Evolutionary conservation across 495 filamentous ascomycete genomes (phyloP), one percentile per base, ranked within the genome.

Genomic region (Aspergillus cristatus): DNA sequence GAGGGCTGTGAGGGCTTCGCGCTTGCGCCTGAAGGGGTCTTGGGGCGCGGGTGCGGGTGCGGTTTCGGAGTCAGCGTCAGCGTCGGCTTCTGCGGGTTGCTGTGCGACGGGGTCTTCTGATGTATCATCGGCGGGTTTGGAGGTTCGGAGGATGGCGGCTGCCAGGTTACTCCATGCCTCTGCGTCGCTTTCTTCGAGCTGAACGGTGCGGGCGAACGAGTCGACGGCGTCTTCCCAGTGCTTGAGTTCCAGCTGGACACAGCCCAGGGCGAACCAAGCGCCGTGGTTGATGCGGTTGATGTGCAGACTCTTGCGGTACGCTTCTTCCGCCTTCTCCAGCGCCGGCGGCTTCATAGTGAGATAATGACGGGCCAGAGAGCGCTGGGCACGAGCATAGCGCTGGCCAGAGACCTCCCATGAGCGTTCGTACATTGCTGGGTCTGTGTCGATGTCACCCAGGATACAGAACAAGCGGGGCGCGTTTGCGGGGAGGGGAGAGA

Each of bases 161-260:
- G 87, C 91, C 10, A 99, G 76, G 47, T 97, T 99, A 43, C 82
- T 91, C 85, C 89, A 99, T 2, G 85, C 84, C 46, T 94, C 81
- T 2, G 84, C 91, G 51, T 97, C 91, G 28, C 76, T 79, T 28
- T 90, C 86, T 26, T 94, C 93, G 18, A 84, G 71, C 45, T 81
- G 71, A 18, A 97, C 84, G 3, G 78, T 76, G 8, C 86, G 70
- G 5, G 79, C 71, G 52, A 94, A 99, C 0, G 90, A 82, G 13
- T 91, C 76, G n/a, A 82, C 73, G 0, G 93, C 88, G n/a, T 81
- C 79, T 10, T 78, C 62, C 68, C 83, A 99, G 16, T 79, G 57
- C 22, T 79, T 71, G 0, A 90, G 69, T 31, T 86, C 76, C 14
- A 99, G 73, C 37, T 79, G 76, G 30, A 91, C 85, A 51, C 93